Percentiles rank a stretch among this genome's conserved stretches.
These are phyloP conservation scores for Inonotus hispidus DNA, from an alignment of 1,284 basidiomycete genomes.

Conservation along the genomic window DNA sequence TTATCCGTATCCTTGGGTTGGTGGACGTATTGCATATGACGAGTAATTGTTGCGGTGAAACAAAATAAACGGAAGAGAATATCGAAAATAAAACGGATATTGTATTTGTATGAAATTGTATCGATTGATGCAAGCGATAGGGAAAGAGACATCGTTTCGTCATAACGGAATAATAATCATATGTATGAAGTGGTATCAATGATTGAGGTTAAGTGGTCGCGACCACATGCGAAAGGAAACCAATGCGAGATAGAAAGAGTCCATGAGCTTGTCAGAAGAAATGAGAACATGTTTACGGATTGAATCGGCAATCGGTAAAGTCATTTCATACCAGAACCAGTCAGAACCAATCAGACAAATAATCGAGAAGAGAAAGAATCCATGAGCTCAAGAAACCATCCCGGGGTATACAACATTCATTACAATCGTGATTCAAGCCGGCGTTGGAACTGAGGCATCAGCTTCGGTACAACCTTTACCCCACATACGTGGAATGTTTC, in stretches of 20 bases:
- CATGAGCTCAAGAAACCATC: background rate
- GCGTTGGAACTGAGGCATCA: background rate
- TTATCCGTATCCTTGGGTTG: constrained; percentile 71
- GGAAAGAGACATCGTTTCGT: too few relatives aligned
- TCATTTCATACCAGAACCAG: background rate
- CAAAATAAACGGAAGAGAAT: background rate
- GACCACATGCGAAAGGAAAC: background rate
- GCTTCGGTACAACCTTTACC: background rate
- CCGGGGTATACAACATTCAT: background rate
- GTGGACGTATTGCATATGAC: constrained; percentile 67
- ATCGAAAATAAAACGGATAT: background rate
- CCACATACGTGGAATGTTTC: background rate
- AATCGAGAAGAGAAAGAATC: background rate
- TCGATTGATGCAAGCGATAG: too few relatives aligned
- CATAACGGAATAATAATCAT: too few relatives aligned
- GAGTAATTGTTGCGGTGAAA: background rate
- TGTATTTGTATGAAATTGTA: too few relatives aligned
- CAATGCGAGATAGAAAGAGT: background rate
- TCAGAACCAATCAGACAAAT: background rate
- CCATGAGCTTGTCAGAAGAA: background rate
- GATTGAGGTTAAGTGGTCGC: too few relatives aligned
- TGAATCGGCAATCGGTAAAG: too few relatives aligned
- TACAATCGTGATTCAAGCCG: background rate
- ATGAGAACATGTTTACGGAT: background rate
- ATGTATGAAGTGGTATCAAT: background rate